Evolutionary conservation across 352 stramenopile species (phyloP).

Genomic region (Blastocystis sp.): DNA sequence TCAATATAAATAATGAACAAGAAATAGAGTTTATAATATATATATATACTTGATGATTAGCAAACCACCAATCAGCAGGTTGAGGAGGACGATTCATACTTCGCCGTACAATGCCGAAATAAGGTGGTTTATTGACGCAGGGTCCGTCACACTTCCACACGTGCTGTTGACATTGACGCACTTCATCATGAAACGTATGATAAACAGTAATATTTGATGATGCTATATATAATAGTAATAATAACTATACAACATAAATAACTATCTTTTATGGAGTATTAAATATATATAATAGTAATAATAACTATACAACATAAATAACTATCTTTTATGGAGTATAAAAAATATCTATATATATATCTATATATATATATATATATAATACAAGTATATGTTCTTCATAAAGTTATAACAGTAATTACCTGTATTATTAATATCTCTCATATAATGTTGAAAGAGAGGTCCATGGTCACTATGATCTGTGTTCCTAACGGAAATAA

Average conservation of each 20-base stretch:
- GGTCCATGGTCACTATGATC: slow-evolving; percentile 63
- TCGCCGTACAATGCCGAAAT: slow-evolving; percentile 61
- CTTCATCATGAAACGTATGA: slow-evolving; percentile 67
- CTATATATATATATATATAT: no score
- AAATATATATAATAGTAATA: no score
- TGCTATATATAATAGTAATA: slow-evolving; percentile 1
- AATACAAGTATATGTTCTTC: slow-evolving; percentile 35
- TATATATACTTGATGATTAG: slow-evolving; percentile 4
- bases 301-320: no score
- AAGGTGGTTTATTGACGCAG: slow-evolving; percentile 50
- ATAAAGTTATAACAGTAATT: slow-evolving; percentile 41
- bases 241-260: neutral
- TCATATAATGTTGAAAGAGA: slow-evolving; percentile 58
- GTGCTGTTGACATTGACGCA: slow-evolving; percentile 58
- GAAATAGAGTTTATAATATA: no score
- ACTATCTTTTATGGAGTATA: no score
- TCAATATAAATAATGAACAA: no score
- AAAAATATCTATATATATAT: no score
- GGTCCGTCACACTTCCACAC: slow-evolving; percentile 59
- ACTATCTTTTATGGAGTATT: no score
- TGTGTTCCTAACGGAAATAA: slow-evolving; percentile 54
- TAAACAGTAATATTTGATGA: slow-evolving; percentile 59
- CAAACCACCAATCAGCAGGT: slow-evolving; percentile 42
- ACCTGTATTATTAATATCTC: slow-evolving; percentile 55
- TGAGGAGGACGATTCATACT: slow-evolving; percentile 61